Evolutionary conservation across 345 rosid species (phyloP), one percentile per base, ranked within the genome.

Genomic region (Salix dunnii): DNA sequence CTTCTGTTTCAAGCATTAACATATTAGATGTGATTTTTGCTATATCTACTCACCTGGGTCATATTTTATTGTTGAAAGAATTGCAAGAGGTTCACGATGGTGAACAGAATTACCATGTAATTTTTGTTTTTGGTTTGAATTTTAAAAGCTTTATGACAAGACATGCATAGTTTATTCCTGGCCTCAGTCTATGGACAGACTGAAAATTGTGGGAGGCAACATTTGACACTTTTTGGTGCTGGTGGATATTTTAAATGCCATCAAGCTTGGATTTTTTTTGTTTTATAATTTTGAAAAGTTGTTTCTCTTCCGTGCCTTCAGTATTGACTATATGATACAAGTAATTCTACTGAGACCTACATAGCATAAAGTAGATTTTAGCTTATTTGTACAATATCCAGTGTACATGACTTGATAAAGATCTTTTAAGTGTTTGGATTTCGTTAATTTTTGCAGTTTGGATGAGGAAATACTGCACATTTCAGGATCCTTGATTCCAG

Each of bases 381-480:
- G 14, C 73, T 36, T 40, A 67, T 28, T 25, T 2, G 5, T 71
- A 61, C 25, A 16, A 28, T 23, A 71, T 35, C n/a, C 46, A 17
- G 6, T 55, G 49, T 17, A 27, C 7, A 21, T 12, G 13, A 63
- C 28, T 60, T 70, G 8, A 8, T 69, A 30, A 66, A 30, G 38
- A 33, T 49, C 35, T 14, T 48, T 21, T 21, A 75, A 43, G 68
- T 17, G 30, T 78, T 76, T 81, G 71, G 68, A 51, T 25, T 58
- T 65, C 63, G 38, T 77, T 70, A n/a, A 58, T 65, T 49, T 72
- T 75, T 86, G 88, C 90, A 92, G 94, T 84, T 83, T 90, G 70
- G 92, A 92, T 79, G 90, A 89, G 79, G 97, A 94, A 83, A 87
- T 86, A 38, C 78, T 90, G 79, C 93, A 88, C 82, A 89, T 91